Evolutionary conservation across 2,329 filamentous ascomycete genomes (phyloP).

Genomic region (Cylindrodendrum hubeiense): DNA sequence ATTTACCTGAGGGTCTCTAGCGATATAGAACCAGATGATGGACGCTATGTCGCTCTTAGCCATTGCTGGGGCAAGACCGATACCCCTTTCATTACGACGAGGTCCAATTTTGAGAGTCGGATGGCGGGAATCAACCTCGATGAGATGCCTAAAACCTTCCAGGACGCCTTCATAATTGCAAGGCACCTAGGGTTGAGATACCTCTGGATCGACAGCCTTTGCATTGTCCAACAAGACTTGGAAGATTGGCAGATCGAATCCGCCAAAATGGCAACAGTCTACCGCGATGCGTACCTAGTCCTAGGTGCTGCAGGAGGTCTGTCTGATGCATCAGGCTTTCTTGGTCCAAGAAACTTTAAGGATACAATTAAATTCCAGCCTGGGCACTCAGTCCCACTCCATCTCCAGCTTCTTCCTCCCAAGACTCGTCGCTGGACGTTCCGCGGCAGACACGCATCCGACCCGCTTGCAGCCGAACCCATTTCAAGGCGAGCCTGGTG

Average conservation of each 20-base stretch:
- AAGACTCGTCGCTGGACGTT: background rate
- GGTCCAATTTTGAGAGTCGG: background rate
- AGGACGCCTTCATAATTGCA: constrained; percentile 9
- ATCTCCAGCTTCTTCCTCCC: background rate
- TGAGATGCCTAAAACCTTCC: constrained; percentile 15
- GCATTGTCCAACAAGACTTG: constrained; percentile 19
- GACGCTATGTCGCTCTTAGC: constrained; percentile 11
- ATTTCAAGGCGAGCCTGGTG: constrained; percentile 17
- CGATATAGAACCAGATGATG: background rate
- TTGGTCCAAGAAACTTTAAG: background rate
- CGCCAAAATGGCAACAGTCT: constrained; percentile 18
- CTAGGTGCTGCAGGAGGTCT: constrained; percentile 2
- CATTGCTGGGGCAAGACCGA: constrained; percentile 19
- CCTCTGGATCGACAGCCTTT: constrained; percentile 24
- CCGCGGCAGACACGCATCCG: background rate
- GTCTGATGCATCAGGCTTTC: background rate
- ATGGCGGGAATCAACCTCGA: background rate
- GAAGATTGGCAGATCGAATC: constrained; percentile 24
- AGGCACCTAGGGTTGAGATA: constrained; percentile 6
- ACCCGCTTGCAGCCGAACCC: constrained; percentile 2
- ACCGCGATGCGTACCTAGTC: constrained; percentile 13
- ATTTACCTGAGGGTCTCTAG: background rate
- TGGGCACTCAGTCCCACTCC: background rate
- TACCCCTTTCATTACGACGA: background rate
- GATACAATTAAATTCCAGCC: background rate